These are phyloP conservation scores for Entomortierella lignicola DNA, from an alignment of 192 early-diverging fungal species.

Conservation along the genomic window DNA sequence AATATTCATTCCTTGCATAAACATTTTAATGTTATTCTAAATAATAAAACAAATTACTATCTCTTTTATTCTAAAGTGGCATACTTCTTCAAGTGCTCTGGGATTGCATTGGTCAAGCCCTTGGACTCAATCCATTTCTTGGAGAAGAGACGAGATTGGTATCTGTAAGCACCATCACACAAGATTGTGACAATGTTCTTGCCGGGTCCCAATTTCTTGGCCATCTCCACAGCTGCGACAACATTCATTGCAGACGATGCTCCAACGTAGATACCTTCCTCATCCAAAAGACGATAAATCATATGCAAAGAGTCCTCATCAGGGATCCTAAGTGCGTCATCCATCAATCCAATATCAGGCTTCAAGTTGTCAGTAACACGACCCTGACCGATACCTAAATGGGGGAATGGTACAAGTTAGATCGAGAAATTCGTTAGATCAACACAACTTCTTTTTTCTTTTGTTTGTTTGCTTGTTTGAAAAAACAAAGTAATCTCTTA, in stretches of 20 bases:
- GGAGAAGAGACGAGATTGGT: constrained; percentile 85
- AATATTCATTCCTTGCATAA: too few species aligned
- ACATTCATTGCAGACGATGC: constrained; percentile 94
- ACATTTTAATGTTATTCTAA: too few species aligned
- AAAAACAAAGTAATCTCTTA: not conserved
- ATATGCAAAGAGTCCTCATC: constrained; percentile 87
- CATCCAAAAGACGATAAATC: constrained; percentile 90
- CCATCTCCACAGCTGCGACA: constrained; percentile 91
- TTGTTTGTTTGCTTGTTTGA: too few species aligned
- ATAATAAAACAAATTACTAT: too few species aligned
- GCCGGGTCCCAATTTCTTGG: constrained; percentile 83
- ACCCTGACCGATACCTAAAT: constrained; percentile 85
- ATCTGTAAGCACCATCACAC: constrained; percentile 91
- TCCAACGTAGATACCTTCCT: constrained; percentile 95
- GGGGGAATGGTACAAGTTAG: too few species aligned
- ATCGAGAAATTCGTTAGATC: too few species aligned
- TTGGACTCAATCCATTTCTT: constrained; percentile 92
- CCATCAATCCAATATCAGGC: constrained; percentile 81
- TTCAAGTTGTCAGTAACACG: constrained; percentile 92
- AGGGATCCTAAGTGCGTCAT: constrained; percentile 84
- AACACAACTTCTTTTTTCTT: not conserved
- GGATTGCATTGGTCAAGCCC: constrained; percentile 79
- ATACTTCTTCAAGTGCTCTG: constrained; percentile 89
- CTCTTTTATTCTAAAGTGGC: constrained; percentile 65
- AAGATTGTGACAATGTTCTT: constrained; percentile 87